These are phyloP conservation scores for Plasmodium cynomolgi DNA, from an alignment of 169 alveolate genomes.

Conservation along the genomic window DNA sequence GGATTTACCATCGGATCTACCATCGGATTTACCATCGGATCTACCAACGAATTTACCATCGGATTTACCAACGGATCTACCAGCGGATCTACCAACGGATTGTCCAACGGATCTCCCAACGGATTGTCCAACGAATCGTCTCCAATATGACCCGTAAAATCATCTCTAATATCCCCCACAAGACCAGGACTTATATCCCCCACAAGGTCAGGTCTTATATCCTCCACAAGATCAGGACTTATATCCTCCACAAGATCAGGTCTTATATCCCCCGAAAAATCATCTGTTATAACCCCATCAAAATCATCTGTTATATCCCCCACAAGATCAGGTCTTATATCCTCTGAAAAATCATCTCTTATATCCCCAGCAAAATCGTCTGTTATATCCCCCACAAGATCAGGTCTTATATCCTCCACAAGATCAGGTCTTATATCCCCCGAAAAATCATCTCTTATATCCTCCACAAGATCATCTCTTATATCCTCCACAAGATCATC, in stretches of 20 bases:
- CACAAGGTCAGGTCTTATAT: not conserved
- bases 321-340: too few relatives aligned
- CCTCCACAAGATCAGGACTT: not conserved
- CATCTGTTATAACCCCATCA: too few relatives aligned
- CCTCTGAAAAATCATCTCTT: too few relatives aligned
- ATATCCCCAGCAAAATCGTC: not conserved
- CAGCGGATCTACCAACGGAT: not conserved
- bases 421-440: not conserved
- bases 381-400: not conserved
- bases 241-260: not conserved
- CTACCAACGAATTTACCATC: not conserved
- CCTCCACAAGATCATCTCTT: not conserved
- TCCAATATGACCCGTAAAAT: not conserved
- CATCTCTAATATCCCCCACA: not conserved
- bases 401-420: not conserved
- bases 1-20: not conserved
- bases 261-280: too few relatives aligned
- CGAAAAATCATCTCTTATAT: not conserved
- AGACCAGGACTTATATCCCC: not conserved
- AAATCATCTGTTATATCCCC: not conserved
- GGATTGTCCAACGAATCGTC: not conserved
- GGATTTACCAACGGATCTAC: not conserved
- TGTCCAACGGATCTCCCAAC: not conserved
- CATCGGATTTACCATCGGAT: not conserved
- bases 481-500: not conserved